Evolutionary conservation across 2,329 filamentous ascomycete species (phyloP).

Genomic region (Diaporthe sp.): DNA sequence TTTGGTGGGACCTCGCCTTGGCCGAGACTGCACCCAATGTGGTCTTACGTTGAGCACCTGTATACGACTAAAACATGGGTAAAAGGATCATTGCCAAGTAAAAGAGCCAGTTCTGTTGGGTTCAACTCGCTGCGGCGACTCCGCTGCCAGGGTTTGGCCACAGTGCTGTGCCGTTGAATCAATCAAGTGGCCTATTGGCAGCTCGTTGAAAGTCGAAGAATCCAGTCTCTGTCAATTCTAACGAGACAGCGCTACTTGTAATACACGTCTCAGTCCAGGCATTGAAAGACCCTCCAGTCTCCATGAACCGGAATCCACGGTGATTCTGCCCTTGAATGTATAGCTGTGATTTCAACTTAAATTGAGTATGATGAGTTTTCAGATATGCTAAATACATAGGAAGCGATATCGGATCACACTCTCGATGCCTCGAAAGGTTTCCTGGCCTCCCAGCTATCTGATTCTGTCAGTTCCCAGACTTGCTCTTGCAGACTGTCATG

Average conservation of each 20-base stretch:
- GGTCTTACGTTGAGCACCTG: too few relatives aligned
- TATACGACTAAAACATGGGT: background rate
- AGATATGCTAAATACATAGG: background rate
- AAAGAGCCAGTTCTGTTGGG: background rate
- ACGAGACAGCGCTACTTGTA: background rate
- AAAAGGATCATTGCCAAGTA: background rate
- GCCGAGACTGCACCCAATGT: background rate
- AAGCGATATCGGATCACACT: background rate
- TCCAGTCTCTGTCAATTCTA: too few relatives aligned
- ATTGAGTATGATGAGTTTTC: background rate
- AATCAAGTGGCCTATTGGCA: background rate
- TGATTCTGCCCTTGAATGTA: background rate
- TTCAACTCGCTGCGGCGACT: background rate
- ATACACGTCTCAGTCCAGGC: background rate
- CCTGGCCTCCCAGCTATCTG: background rate
- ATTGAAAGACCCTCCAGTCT: background rate
- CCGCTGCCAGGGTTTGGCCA: background rate
- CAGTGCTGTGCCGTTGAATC: background rate
- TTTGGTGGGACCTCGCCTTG: background rate
- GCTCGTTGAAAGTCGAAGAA: too few relatives aligned
- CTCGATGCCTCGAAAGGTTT: background rate
- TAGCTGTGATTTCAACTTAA: background rate
- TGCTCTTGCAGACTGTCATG: constrained; percentile 9
- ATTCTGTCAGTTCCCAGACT: background rate
- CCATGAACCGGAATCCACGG: background rate